A percentile compares a stretch with the other conserved stretches of the same genome.
Conservation (phyloP, 2,329 filamentous ascomycete species). For the Stagonosporopsis tanaceti region DNA sequence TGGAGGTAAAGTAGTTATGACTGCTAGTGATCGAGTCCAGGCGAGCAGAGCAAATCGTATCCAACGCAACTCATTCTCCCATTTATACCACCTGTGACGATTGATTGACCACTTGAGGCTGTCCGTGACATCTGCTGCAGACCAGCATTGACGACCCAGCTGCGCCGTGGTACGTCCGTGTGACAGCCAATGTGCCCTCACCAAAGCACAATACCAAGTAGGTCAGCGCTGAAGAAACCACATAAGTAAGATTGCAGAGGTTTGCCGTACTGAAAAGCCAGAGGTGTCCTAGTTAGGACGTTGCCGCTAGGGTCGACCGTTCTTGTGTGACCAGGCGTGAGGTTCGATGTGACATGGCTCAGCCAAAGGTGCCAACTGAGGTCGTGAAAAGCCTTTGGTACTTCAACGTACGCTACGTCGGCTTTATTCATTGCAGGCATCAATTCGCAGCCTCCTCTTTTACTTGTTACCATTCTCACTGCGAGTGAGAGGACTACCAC, state of each 20-base stretch:
- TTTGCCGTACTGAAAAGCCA: neutral
- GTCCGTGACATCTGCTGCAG: neutral
- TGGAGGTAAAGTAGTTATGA: neutral
- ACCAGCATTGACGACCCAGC: neutral
- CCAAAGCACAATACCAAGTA: neutral
- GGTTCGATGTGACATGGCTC: slow-evolving; percentile 3
- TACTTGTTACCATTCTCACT: neutral
- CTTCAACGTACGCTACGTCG: neutral
- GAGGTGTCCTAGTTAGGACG: neutral
- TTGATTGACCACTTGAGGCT: neutral
- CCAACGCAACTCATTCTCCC: neutral
- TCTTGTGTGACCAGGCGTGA: slow-evolving; percentile 1
- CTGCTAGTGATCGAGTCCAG: neutral
- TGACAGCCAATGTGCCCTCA: neutral
- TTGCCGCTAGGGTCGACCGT: neutral
- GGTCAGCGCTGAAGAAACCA: neutral
- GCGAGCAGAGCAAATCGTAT: neutral
- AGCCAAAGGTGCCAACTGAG: neutral
- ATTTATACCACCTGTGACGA: neutral
- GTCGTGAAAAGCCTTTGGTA: neutral
- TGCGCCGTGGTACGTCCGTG: neutral
- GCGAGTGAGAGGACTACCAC: too few species aligned
- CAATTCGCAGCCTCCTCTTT: neutral
- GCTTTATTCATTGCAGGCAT: neutral
- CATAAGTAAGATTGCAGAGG: neutral